Evolutionary conservation across 106 monocot species (phyloP), one percentile per base, ranked within the genome.

Genomic region (Dioscorea zingiberensis): DNA sequence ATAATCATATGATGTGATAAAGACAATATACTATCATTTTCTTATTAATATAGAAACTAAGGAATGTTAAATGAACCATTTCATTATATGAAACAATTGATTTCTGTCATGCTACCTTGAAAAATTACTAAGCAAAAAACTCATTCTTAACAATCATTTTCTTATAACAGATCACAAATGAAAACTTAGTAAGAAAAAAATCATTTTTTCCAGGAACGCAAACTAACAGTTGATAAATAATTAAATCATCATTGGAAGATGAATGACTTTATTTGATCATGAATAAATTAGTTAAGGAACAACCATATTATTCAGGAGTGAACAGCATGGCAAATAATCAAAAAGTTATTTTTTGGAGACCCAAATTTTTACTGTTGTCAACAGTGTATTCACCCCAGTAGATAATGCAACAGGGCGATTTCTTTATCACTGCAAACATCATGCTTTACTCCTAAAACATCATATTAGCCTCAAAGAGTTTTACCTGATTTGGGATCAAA

Each of bases 401-500:
- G 27, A 16, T 2, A 16, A 12, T 48, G 7, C 13, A 13, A 48
- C 4, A 25, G 4, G 13, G 1, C 24, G 9, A 17, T 27, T 48
- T 24, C 48, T 7, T 25, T 49, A 55, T 54, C 5, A 13, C 55
- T 10, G 10, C 21, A 47, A 17, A 21, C 24, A 38, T 38, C 2
- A 66, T 17, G 15, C 28, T 15, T 13, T 60, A 38, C 38, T 38
- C 9, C 16, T n/a, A 44, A 55, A 62, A 24, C 19, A 48, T 49
- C 66, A 17, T 22, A 18, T 47, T 60, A 17, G 47, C 27, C 38
- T 1, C 38, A 38, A 44, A 1, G 6, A 13, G 3, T 0, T 13
- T 69, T 80, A 84, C 79, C 80, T 80, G 69, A 55, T 76, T 69
- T 56, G 62, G 73, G n/a, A 72, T 57, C 67, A 75, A 68, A 58